Evolutionary conservation across 2,329 filamentous ascomycete genomes (phyloP).

Genomic region (Sarocladium oryzae): DNA sequence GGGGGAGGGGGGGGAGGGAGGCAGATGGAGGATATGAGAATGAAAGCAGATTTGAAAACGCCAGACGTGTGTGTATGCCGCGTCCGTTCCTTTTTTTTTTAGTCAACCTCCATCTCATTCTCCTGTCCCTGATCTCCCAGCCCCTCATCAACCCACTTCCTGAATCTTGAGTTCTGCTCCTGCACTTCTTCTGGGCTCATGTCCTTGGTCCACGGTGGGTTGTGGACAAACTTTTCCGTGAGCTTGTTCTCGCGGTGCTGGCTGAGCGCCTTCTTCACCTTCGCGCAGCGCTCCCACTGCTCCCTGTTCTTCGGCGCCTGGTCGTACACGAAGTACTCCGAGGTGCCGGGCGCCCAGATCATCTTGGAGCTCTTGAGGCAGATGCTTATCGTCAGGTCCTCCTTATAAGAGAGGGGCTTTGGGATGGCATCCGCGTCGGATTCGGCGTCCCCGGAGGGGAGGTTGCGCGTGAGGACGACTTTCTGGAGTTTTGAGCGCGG

Average conservation of each 20-base stretch:
- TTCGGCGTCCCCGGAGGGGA: slow-evolving; percentile 55
- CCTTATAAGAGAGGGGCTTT: slow-evolving; percentile 55
- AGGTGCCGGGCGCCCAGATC: slow-evolving; percentile 64
- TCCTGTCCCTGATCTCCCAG: not conserved
- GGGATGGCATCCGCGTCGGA: slow-evolving; percentile 57
- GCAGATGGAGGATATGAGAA: slow-evolving; percentile 10
- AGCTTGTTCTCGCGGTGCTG: slow-evolving; percentile 65
- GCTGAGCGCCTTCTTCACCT: slow-evolving; percentile 44
- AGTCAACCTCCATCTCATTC: slow-evolving; percentile 7
- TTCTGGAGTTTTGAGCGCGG: slow-evolving; percentile 58
- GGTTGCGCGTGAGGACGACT: slow-evolving; percentile 64
- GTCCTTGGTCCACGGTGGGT: slow-evolving; percentile 74
- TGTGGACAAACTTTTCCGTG: slow-evolving; percentile 74
- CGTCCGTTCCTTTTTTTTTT: slow-evolving; percentile 4
- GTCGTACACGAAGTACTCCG: slow-evolving; percentile 67
- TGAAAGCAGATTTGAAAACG: slow-evolving; percentile 15
- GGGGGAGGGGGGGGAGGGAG: too few relatives aligned
- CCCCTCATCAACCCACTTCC: slow-evolving; percentile 47
- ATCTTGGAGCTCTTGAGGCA: slow-evolving; percentile 75
- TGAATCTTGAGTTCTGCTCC: slow-evolving; percentile 62
- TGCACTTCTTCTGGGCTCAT: slow-evolving; percentile 71
- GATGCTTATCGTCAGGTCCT: slow-evolving; percentile 65
- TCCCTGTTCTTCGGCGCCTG: slow-evolving; percentile 62
- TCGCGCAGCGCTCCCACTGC: slow-evolving; percentile 44
- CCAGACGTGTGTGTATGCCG: not conserved